phyloP scores from a whole-genome alignment of 2,329 filamentous ascomycete species.

The Karstenula rhodostoma region DNA sequence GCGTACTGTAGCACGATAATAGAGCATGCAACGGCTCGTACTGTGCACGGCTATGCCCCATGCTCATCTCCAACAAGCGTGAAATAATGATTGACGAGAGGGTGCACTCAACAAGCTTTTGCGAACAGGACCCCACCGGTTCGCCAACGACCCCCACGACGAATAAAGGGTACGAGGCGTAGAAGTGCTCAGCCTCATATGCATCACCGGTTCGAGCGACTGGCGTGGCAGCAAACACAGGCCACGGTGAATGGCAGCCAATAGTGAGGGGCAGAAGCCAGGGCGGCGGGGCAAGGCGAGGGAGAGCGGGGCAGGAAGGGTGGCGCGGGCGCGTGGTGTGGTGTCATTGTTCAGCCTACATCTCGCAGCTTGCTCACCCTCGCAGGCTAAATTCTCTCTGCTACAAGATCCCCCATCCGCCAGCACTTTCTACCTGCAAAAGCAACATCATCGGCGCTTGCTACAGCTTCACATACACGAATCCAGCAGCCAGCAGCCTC shows the following conservation, averaged over 20 bases:
- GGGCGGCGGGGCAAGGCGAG: not conserved
- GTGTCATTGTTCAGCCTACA: conserved; percentile 6
- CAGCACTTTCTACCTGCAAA: not conserved
- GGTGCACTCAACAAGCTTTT: not conserved
- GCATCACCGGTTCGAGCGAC: not conserved
- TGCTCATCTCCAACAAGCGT: not conserved
- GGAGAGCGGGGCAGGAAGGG: not conserved
- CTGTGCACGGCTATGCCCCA: not conserved
- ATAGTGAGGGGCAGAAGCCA: not conserved
- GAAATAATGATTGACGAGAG: not conserved
- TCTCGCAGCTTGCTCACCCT: not conserved
- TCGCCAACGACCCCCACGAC: not conserved
- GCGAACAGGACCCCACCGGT: not conserved
- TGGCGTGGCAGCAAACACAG: not conserved
- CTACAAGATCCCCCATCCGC: not conserved
- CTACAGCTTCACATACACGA: not conserved
- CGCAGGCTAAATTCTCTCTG: conserved; percentile 4
- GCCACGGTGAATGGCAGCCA: not conserved
- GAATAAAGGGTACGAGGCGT: not conserved
- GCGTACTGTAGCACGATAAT: not conserved
- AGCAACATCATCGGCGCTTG: not conserved
- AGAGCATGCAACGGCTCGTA: not conserved
- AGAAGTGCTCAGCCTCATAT: not conserved
- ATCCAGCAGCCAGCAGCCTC: not conserved
- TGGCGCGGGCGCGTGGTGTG: conserved; percentile 1